Evolutionary conservation across 2,329 filamentous ascomycete species (phyloP).

Genomic region (Aspergillus quadricinctus): DNA sequence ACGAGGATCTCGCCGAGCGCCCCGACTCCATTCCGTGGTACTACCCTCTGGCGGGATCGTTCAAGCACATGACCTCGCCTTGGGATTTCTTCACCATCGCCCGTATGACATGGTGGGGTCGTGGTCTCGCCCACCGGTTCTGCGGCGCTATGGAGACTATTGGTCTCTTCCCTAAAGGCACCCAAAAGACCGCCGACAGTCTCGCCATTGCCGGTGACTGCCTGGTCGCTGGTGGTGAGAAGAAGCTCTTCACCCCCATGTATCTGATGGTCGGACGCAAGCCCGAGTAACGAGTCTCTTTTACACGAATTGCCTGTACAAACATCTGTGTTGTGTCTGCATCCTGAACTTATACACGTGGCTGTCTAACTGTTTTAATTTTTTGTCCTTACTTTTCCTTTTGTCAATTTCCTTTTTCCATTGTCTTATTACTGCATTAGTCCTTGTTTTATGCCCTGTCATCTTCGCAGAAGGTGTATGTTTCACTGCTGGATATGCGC

Average conservation of each 20-base stretch:
- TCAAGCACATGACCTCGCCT: conserved; percentile 74
- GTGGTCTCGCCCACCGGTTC: conserved; percentile 69
- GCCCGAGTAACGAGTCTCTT: conserved; percentile 47
- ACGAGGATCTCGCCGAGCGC: conserved; percentile 81
- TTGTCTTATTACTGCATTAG: conserved; percentile 15
- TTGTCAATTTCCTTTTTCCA: conserved; percentile 2
- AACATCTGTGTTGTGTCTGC: conserved; percentile 7
- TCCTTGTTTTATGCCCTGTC: conserved; percentile 10
- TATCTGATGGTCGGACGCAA: conserved; percentile 94
- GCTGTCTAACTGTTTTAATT: conserved; percentile 20
- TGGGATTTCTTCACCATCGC: conserved; percentile 78
- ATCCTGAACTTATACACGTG: conserved; percentile 11
- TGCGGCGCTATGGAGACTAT: conserved; percentile 72
- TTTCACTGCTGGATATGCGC: conserved; percentile 15
- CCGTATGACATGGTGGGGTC: conserved; percentile 83
- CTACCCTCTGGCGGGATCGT: conserved; percentile 81
- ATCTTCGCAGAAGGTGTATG: conserved; percentile 8
- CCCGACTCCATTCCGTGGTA: conserved; percentile 82
- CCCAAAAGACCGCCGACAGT: conserved; percentile 92
- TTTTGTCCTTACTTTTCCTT: conserved; percentile 5
- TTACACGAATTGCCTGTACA: conserved; percentile 8
- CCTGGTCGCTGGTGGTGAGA: conserved; percentile 77
- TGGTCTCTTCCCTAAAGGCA: conserved; percentile 72
- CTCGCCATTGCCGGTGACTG: conserved; percentile 77
- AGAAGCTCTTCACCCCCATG: conserved; percentile 98